phyloP scores from a whole-genome alignment of 306 rosid species.

The Arachis stenosperma region DNA sequence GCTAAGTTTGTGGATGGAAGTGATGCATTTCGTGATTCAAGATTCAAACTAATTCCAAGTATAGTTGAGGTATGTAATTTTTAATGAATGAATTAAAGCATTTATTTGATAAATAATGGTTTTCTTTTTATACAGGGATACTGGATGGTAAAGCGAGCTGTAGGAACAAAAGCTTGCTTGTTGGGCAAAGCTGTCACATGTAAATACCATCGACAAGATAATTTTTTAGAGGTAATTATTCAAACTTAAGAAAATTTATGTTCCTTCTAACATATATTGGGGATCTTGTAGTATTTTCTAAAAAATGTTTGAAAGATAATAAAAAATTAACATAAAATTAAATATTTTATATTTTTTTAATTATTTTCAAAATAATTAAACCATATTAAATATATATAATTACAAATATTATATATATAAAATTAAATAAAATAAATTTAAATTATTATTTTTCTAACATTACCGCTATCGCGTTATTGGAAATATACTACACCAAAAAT shows the following conservation, averaged over 20 bases:
- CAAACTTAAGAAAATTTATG: neutral
- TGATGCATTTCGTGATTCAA: conserved; percentile 74
- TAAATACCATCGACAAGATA: conserved; percentile 79
- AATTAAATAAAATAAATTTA: no score
- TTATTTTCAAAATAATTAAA: no score
- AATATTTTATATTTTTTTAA: no score
- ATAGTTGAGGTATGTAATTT: conserved; percentile 74
- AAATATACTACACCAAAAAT: neutral
- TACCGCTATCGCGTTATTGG: neutral
- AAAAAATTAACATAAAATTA: no score
- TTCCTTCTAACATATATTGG: neutral
- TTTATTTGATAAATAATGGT: conserved; percentile 8
- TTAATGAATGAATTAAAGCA: neutral
- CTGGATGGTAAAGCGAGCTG: conserved; percentile 99
- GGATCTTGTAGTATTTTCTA: neutral
- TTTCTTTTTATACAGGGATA: conserved; percentile 71
- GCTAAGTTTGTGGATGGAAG: conserved; percentile 77
- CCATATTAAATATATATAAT: no score
- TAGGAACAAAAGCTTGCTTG: conserved; percentile 97
- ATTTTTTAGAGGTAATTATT: conserved; percentile 76
- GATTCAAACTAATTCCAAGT: conserved; percentile 96
- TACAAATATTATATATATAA: no score
- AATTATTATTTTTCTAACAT: no score
- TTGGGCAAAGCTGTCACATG: conserved; percentile 93
- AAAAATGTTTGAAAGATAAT: neutral